phyloP scores from a whole-genome alignment of 2,329 filamentous ascomycete genomes.

The Magnaporthiopsis poae region DNA sequence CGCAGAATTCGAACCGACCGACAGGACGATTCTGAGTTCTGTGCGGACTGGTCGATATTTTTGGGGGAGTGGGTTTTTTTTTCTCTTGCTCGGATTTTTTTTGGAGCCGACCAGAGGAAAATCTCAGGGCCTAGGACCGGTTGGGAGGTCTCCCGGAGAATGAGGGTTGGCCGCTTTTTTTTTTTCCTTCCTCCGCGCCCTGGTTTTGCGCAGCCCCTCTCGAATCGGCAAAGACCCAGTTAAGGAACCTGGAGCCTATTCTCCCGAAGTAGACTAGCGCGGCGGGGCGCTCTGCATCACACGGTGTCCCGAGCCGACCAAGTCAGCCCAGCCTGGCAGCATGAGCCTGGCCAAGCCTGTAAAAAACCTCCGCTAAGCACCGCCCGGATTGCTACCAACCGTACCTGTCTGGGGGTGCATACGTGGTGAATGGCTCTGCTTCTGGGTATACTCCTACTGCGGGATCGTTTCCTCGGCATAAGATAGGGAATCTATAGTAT shows the following conservation, averaged over 20 bases:
- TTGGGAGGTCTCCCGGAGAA: background rate
- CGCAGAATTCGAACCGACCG: background rate
- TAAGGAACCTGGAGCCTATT: slow-evolving; percentile 3
- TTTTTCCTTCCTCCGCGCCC: slow-evolving; percentile 4
- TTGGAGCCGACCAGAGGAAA: slow-evolving; percentile 7
- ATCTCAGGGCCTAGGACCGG: background rate
- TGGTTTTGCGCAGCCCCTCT: background rate
- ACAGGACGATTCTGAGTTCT: slow-evolving; percentile 12
- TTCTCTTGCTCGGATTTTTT: slow-evolving; percentile 25
- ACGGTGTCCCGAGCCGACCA: background rate
- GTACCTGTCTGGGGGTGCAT: no score
- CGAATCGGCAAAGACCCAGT: background rate
- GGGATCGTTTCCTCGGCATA: no score
- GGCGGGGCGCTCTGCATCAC: background rate
- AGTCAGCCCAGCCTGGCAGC: background rate
- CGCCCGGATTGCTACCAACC: no score
- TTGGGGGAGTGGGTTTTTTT: slow-evolving; percentile 16
- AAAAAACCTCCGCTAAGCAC: no score
- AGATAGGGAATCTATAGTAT: no score
- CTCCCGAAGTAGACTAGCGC: background rate
- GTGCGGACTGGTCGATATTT: slow-evolving; percentile 8
- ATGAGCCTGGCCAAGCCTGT: background rate
- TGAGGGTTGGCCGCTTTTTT: slow-evolving; percentile 9
- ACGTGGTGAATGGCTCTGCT: no score
- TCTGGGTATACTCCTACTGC: no score